phyloP scores from a whole-genome alignment of 1,139 yeast species.

The Lizanozyma gosingica region DNA sequence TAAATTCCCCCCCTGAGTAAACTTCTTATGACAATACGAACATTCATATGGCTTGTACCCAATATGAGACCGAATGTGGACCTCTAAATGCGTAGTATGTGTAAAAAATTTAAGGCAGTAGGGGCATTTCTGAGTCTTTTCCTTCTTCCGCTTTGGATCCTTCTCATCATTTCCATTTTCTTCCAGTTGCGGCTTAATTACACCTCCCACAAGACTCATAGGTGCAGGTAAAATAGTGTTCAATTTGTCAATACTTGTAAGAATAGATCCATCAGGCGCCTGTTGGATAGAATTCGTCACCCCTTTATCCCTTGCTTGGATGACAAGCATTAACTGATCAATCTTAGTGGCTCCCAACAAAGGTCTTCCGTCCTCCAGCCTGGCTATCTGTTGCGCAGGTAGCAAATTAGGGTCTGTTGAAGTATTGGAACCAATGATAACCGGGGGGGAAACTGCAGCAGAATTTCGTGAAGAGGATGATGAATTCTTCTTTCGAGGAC shows the following conservation, averaged over 20 bases:
- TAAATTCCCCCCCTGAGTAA: constrained; percentile 88
- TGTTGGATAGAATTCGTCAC: constrained; percentile 52
- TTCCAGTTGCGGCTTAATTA: constrained; percentile 51
- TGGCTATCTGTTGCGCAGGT: constrained; percentile 38
- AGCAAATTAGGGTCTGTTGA: constrained; percentile 15
- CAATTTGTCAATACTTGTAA: constrained; percentile 10
- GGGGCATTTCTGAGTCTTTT: constrained; percentile 50
- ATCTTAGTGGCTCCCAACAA: constrained; percentile 79
- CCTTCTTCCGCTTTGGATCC: constrained; percentile 15
- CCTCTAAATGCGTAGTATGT: constrained; percentile 71
- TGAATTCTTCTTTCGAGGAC: not conserved
- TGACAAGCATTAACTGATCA: constrained; percentile 81
- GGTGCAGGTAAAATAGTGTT: constrained; percentile 48
- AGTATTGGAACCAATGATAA: constrained; percentile 1
- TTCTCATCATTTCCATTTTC: constrained; percentile 9
- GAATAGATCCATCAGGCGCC: constrained; percentile 50
- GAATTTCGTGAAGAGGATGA: not conserved
- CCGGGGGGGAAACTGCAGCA: constrained; percentile 6
- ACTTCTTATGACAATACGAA: constrained; percentile 66
- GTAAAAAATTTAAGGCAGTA: constrained; percentile 64
- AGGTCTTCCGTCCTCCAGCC: constrained; percentile 54
- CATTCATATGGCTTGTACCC: constrained; percentile 79
- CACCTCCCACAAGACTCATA: constrained; percentile 71
- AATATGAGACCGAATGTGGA: constrained; percentile 69
- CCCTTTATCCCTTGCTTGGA: constrained; percentile 79